phyloP scores from a whole-genome alignment of 805 yeast species.

The Starmera amethionina region DNA sequence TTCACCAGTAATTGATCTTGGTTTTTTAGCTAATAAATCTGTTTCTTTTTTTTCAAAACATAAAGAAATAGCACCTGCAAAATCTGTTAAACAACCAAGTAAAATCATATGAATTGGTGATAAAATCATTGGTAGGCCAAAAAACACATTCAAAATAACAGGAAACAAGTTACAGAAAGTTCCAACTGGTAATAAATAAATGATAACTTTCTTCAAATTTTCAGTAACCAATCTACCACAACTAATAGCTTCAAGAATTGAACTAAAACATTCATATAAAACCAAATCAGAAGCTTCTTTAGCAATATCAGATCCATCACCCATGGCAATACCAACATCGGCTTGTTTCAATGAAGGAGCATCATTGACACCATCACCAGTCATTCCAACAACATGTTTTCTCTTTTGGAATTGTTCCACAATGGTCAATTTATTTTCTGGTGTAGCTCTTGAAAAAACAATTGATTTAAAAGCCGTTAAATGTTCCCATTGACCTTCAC shows the following conservation, averaged over 20 bases:
- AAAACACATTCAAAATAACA: conserved; percentile 33
- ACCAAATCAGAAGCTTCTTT: conserved; percentile 17
- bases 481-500: conserved; percentile 33
- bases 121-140: conserved; percentile 39
- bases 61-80: conserved; percentile 32
- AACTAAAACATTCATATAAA: conserved; percentile 15
- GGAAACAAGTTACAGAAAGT: conserved; percentile 42
- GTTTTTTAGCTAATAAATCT: conserved; percentile 30
- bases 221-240: conserved; percentile 39
- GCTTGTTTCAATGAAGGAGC: conserved; percentile 82
- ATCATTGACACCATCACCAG: conserved; percentile 89
- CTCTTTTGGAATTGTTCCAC: conserved; percentile 42
- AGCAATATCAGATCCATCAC: conserved; percentile 20
- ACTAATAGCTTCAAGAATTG: conserved; percentile 28
- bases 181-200: conserved; percentile 44
- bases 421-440: conserved; percentile 42
- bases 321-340: conserved; percentile 75
- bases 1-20: conserved; percentile 32
- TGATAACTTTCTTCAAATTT: conserved; percentile 36
- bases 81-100: conserved; percentile 39
- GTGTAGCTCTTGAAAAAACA: conserved; percentile 26
- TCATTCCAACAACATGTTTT: conserved; percentile 81
- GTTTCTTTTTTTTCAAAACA: conserved; percentile 35
- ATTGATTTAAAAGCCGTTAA: conserved; percentile 28
- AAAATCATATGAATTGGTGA: conserved; percentile 42